Percentiles rank a stretch among this genome's conserved stretches.
Conservation (phyloP, 2,329 filamentous ascomycete species). For the Talaromyces verruculosus region DNA sequence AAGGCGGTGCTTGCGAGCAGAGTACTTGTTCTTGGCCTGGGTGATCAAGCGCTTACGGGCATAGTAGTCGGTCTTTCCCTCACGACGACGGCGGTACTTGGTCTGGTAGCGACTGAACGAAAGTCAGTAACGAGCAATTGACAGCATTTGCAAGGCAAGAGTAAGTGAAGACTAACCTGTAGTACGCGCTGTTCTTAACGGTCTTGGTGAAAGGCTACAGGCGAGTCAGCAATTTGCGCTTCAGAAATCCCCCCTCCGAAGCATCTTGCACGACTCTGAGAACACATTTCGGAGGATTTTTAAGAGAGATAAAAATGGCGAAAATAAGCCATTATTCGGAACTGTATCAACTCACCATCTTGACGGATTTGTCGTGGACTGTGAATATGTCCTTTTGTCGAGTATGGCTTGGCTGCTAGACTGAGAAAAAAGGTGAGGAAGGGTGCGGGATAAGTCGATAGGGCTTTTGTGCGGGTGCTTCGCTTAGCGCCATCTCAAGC, state of each 20-base stretch:
- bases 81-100: slow-evolving; percentile 96
- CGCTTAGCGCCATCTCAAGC: slow-evolving; percentile 41
- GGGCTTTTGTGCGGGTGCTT: slow-evolving; percentile 45
- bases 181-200: slow-evolving; percentile 98
- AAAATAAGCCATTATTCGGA: slow-evolving; percentile 29
- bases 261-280: slow-evolving; percentile 91
- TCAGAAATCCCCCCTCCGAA: slow-evolving; percentile 83
- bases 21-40: slow-evolving; percentile 99
- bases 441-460: slow-evolving; percentile 30
- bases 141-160: no score
- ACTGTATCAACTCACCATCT: slow-evolving; percentile 45
- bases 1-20: slow-evolving; percentile 98
- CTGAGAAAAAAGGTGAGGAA: slow-evolving; percentile 27
- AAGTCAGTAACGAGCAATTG: background rate
- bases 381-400: slow-evolving; percentile 37
- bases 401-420: slow-evolving; percentile 33
- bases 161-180: slow-evolving; percentile 61
- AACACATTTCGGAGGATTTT: slow-evolving; percentile 22
- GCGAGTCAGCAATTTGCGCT: slow-evolving; percentile 99
- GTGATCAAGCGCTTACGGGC: slow-evolving; percentile 98
- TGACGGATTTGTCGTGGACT: slow-evolving; percentile 40
- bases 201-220: slow-evolving; percentile 83
- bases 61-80: slow-evolving; percentile 99
- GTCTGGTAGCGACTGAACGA: slow-evolving; percentile 87
- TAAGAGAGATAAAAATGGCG: slow-evolving; percentile 21